Percentiles rank a stretch among this genome's conserved stretches.
Conservation (phyloP, 768 basidiomycete species). For the Rubroboletus pulcherrimus region DNA sequence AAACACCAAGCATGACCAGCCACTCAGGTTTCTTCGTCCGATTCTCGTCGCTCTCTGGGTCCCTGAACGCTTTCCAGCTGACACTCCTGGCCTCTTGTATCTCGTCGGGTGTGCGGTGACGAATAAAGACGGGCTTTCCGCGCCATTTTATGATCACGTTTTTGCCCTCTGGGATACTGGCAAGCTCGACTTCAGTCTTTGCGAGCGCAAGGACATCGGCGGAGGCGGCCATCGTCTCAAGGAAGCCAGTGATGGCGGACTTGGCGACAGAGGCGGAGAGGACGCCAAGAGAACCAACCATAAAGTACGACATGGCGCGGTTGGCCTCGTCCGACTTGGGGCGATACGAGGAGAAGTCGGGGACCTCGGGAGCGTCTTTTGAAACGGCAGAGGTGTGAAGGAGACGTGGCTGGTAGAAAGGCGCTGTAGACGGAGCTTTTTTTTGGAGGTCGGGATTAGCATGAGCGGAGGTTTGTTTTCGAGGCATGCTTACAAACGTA, state of each 20-base stretch:
- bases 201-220: conserved; percentile 97
- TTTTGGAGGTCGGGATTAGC: conserved; percentile 12
- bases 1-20: conserved; percentile 89
- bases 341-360: conserved; percentile 84
- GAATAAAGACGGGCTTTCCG: conserved; percentile 99
- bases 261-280: conserved; percentile 94
- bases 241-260: conserved; percentile 88
- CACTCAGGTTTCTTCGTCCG: conserved; percentile 95
- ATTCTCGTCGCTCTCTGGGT: conserved; percentile 87
- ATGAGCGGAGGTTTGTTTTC: conserved; percentile 4
- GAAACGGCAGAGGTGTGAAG: conserved; percentile 72
- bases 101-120: conserved; percentile 89
- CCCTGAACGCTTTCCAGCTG: conserved; percentile 85
- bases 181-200: conserved; percentile 93
- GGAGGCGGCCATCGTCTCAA: conserved; percentile 94
- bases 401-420: conserved; percentile 60
- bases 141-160: conserved; percentile 99
- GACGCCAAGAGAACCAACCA: conserved; percentile 89
- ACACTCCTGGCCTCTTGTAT: conserved; percentile 85
- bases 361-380: conserved; percentile 76
- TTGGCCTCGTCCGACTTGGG: conserved; percentile 59
- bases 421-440: conserved; percentile 48
- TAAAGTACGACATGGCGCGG: conserved; percentile 82
- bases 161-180: conserved; percentile 92
- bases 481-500: conserved; percentile 50